phyloP scores from a whole-genome alignment of 306 rosid species.

The Medicago ruthenica region DNA sequence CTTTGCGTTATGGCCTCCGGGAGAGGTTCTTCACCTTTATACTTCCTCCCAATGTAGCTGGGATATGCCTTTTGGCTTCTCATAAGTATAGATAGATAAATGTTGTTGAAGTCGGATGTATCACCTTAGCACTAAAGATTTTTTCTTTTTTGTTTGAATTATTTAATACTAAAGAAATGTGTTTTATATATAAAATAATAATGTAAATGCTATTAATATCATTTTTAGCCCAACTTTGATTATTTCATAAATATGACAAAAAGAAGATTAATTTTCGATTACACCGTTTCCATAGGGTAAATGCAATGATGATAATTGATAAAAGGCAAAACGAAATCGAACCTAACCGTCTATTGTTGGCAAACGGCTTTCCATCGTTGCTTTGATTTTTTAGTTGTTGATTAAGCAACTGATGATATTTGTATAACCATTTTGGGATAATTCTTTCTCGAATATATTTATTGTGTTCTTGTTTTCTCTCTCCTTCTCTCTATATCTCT shows the following conservation, averaged over 20 bases:
- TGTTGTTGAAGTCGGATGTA: neutral
- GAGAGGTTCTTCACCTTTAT: slow-evolving; percentile 27
- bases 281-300: neutral
- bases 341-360: neutral
- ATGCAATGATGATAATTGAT: slow-evolving; percentile 1
- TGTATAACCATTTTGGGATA: no score
- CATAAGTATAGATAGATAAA: neutral
- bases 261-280: neutral
- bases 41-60: neutral
- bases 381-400: neutral
- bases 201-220: neutral
- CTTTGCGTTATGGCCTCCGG: slow-evolving; percentile 16
- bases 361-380: neutral
- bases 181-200: no score
- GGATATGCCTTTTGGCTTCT: neutral
- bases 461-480: no score
- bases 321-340: neutral
- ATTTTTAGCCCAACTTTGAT: neutral
- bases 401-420: neutral
- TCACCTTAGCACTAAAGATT: no score
- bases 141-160: no score
- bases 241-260: neutral
- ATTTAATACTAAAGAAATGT: neutral
- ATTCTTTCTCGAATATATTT: no score
- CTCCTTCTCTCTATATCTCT: no score